A percentile compares a stretch with the other conserved stretches of the same genome.
These are phyloP conservation scores for Graphiopsis chlorocephala DNA, from an alignment of 2,329 filamentous ascomycete genomes.

Conservation along the genomic window DNA sequence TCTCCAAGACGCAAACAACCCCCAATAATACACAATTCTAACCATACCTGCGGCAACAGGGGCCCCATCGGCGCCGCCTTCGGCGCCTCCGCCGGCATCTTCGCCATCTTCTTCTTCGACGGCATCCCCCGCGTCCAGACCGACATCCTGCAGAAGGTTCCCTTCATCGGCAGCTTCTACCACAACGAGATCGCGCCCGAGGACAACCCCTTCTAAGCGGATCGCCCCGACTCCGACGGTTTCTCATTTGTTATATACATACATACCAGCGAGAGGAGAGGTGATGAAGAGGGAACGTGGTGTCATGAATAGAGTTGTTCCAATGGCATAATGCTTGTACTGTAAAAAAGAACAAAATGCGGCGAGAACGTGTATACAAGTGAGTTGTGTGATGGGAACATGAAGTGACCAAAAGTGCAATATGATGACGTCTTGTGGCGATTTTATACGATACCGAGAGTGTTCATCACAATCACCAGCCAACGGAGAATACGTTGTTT, in stretches of 20 bases:
- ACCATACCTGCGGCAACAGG: neutral
- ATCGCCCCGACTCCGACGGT: neutral
- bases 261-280: neutral
- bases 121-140: conserved; percentile 60
- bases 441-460: neutral
- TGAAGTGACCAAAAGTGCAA: neutral
- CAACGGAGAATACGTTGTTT: neutral
- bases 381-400: neutral
- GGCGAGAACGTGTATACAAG: neutral
- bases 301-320: conserved; percentile 1
- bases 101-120: conserved; percentile 63
- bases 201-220: conserved; percentile 58
- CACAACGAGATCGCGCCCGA: conserved; percentile 58
- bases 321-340: conserved; percentile 12
- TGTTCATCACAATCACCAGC: neutral
- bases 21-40: too few relatives aligned
- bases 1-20: neutral
- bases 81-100: conserved; percentile 56
- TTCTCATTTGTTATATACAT: conserved; percentile 5
- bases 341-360: neutral
- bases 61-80: conserved; percentile 50
- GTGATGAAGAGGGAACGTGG: neutral
- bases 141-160: conserved; percentile 52
- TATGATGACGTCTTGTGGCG: neutral
- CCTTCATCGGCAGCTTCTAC: conserved; percentile 57